Percentiles rank a stretch among this genome's conserved stretches.
These are phyloP conservation scores for Graphilbum fragrans DNA, from an alignment of 2,329 filamentous ascomycete species.

Conservation along the genomic window DNA sequence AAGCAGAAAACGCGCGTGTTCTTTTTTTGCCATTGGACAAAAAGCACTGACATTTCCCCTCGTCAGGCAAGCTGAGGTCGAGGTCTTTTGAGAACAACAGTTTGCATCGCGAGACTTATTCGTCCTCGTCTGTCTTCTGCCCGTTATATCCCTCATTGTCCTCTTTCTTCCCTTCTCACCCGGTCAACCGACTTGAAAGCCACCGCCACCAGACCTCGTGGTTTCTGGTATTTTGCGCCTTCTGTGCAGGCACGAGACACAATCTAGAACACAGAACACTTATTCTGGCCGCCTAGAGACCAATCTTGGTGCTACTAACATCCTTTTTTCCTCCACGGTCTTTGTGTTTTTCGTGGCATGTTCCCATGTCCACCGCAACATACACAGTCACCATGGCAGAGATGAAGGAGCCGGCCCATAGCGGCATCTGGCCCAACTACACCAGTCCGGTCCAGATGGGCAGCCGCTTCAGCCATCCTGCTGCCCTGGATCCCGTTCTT, in stretches of 20 bases:
- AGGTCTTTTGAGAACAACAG: too few species aligned
- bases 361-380: constrained; percentile 49
- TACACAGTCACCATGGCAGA: constrained; percentile 53
- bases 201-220: too few species aligned
- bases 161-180: background rate
- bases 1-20: too few species aligned
- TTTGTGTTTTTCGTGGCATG: constrained; percentile 24
- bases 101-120: background rate
- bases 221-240: too few species aligned
- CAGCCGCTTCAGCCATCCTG: constrained; percentile 30
- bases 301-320: background rate
- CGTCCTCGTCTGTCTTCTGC: background rate
- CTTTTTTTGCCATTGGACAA: too few species aligned
- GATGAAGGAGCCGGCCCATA: constrained; percentile 47
- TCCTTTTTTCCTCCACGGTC: background rate
- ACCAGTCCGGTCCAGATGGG: constrained; percentile 40
- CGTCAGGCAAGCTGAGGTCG: too few species aligned
- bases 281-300: too few species aligned
- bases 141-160: background rate
- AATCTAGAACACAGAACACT: too few species aligned
- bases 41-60: too few species aligned
- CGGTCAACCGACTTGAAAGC: too few species aligned
- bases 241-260: too few species aligned
- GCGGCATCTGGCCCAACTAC: constrained; percentile 47
- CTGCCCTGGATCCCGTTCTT: constrained; percentile 35